Evolutionary conservation across 176 grass and related monocot species (phyloP), one percentile per base, ranked within the genome.

Genomic region (Carex parvula): DNA sequence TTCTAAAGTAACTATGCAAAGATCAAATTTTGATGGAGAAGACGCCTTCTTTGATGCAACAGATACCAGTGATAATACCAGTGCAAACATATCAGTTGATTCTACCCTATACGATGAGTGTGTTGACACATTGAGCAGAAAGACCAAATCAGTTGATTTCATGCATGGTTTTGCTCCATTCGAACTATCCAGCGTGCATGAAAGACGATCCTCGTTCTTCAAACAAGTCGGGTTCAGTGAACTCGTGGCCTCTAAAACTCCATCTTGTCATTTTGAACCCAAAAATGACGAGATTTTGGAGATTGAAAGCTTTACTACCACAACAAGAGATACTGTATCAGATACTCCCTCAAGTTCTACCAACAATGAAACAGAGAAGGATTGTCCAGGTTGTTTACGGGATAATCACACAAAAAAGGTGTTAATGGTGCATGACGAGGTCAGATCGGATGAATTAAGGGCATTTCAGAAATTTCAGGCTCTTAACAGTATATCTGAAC

Each of bases 21-120:
- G 82, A 17, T 91, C 83, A 4, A 74, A 89, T 63, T 86, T 83
- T 8, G 95, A 88, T 50, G 80, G 61, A 68, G 92, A 86, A 80
- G 89, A 98, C 29, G 54, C 79, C 63, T 94, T 98, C 75, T 94
- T 93, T 11, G 95, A 98, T 68, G 89, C 96, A 68, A 62, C 82
- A 72, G 93, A 99, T 86, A 82, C 77, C 68, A 79, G 80, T 13
- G 42, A 98, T 84, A 84, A 95, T 84, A 84, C 83, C 63, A 79
- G 80, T 37, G 11, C n/a, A 83, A 33, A 46, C 21, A 83, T 84
- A 78, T 42, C 83, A 41, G 79, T 85, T 66, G 88, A 91, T 79
- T 82, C 92, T 76, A 91, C 91, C 52, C 81, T 60, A 3, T 89
- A 87, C 29, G 81, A 88, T 33, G 88, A 92, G 12, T 89, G 68